Percentiles rank a stretch among this genome's conserved stretches.
These are phyloP conservation scores for Clathrospora elynae DNA, from an alignment of 2,329 filamentous ascomycete genomes.

Conservation along the genomic window DNA sequence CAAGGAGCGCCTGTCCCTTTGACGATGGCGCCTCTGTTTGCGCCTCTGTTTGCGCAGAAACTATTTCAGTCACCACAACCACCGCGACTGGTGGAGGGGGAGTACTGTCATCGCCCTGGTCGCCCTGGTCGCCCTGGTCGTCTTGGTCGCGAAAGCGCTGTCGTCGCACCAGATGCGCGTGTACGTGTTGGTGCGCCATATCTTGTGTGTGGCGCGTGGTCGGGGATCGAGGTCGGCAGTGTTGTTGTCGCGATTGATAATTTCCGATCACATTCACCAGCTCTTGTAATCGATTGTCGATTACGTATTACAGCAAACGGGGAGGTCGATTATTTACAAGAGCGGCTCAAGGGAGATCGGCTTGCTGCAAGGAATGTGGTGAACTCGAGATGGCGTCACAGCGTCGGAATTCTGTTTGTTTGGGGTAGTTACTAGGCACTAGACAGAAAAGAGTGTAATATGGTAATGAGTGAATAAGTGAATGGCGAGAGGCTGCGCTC, in stretches of 20 bases:
- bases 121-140: conserved; percentile 13
- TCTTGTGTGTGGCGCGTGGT: conserved; percentile 14
- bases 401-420: conserved; percentile 33
- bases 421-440: conserved; percentile 33
- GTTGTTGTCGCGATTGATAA: background rate
- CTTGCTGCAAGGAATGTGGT: conserved; percentile 40
- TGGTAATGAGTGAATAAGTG: conserved; percentile 36
- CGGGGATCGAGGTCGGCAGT: background rate
- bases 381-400: conserved; percentile 15
- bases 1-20: conserved; percentile 21
- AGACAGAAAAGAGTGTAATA: conserved; percentile 43
- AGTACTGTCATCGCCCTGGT: background rate
- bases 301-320: conserved; percentile 33
- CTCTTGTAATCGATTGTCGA: conserved; percentile 15
- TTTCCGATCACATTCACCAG: conserved; percentile 13
- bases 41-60: conserved; percentile 59
- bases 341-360: conserved; percentile 31
- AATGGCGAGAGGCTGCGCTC: conserved; percentile 43
- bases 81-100: conserved; percentile 2
- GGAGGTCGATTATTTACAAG: conserved; percentile 30
- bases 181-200: conserved; percentile 35
- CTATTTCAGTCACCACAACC: conserved; percentile 45
- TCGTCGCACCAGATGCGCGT: conserved; percentile 38
- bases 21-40: conserved; percentile 51
- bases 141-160: conserved; percentile 28